Conservation (phyloP, 2,329 filamentous ascomycete species). For the Dactylellina parvicollis region DNA sequence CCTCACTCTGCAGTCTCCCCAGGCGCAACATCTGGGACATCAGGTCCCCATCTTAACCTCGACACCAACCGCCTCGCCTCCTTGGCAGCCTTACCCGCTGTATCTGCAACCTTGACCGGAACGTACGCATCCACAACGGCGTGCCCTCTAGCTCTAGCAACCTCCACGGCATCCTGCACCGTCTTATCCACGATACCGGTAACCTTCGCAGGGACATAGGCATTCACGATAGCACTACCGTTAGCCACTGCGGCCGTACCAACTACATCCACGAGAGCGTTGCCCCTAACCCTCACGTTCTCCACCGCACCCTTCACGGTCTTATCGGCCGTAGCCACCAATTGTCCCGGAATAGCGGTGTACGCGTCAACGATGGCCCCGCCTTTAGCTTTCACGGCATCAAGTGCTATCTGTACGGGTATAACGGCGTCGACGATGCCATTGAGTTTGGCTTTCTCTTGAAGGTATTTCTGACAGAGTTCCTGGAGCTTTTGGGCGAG, state of each 20-base stretch:
- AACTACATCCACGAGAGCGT: not conserved
- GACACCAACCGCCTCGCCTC: not conserved
- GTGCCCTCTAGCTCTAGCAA: not conserved
- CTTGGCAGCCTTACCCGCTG: not conserved
- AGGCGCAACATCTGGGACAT: slow-evolving; percentile 6
- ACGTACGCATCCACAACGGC: slow-evolving; percentile 6
- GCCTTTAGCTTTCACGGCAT: not conserved
- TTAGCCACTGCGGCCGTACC: not conserved
- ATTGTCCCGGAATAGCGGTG: not conserved
- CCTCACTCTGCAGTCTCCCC: not conserved
- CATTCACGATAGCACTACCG: not conserved
- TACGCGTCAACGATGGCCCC: not conserved
- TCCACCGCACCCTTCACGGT: not conserved
- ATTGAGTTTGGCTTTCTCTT: slow-evolving; percentile 11
- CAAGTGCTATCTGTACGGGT: not conserved
- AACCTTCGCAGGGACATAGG: not conserved
- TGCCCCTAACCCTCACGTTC: not conserved
- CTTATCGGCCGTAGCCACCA: not conserved
- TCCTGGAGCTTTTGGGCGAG: slow-evolving; percentile 36
- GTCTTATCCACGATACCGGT: not conserved
- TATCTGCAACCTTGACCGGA: not conserved
- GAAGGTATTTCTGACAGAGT: slow-evolving; percentile 26
- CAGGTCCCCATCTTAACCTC: not conserved
- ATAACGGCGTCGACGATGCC: not conserved
- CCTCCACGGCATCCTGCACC: not conserved